Percentiles rank a stretch among this genome's conserved stretches.
phyloP scores from a whole-genome alignment of 306 rosid species.

The Dalbergia cochinchinensis region DNA sequence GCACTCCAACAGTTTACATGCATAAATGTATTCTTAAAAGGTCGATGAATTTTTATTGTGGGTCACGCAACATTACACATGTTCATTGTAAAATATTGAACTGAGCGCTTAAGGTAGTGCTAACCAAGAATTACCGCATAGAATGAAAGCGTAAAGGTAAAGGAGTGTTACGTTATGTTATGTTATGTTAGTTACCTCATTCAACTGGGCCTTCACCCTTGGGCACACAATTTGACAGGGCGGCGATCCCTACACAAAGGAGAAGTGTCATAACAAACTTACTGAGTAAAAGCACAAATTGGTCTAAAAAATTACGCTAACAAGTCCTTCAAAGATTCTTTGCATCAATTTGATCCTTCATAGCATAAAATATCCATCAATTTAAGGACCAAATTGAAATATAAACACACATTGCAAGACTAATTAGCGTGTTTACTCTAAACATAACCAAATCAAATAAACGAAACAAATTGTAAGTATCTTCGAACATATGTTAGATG shows the following conservation, averaged over 20 bases:
- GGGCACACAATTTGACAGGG: conserved; percentile 45
- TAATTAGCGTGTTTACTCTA: background rate
- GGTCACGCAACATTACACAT: background rate
- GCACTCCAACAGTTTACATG: background rate
- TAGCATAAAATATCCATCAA: background rate
- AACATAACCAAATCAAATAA: background rate
- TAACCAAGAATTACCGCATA: background rate
- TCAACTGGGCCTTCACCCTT: conserved; percentile 61
- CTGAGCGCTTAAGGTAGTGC: background rate
- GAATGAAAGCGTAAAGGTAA: background rate
- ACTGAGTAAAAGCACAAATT: no score
- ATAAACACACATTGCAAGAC: background rate
- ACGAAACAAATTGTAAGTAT: background rate
- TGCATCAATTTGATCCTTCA: background rate
- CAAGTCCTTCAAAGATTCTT: no score
- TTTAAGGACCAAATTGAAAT: background rate
- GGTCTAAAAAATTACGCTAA: no score
- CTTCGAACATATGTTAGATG: background rate
- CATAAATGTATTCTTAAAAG: background rate
- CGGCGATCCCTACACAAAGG: conserved; percentile 54
- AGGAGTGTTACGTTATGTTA: conserved; percentile 9
- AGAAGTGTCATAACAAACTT: background rate
- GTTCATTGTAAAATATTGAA: background rate
- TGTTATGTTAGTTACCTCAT: conserved; percentile 51
- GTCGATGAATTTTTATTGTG: background rate